Conservation (phyloP, 2,329 filamentous ascomycete genomes). For the Phialemonium atrogriseum region DNA sequence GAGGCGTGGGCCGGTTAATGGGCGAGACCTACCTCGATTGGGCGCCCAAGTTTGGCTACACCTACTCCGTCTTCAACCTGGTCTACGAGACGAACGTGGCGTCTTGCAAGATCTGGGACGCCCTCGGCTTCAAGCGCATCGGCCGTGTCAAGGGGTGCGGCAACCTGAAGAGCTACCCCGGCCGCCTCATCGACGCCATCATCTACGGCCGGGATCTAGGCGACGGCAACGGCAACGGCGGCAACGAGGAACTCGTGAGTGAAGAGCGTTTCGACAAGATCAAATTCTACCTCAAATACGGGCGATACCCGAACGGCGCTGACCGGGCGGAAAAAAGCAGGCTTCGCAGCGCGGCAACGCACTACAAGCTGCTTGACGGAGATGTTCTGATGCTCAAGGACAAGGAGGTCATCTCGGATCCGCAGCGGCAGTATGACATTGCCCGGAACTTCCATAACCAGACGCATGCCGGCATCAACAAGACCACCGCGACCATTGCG, state of each 20-base stretch:
- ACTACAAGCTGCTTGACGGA: constrained; percentile 75
- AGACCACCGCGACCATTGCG: constrained; percentile 89
- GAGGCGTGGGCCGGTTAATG: constrained; percentile 67
- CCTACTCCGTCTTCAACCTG: constrained; percentile 88
- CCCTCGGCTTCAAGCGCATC: constrained; percentile 85
- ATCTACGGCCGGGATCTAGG: constrained; percentile 64
- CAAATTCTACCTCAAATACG: constrained; percentile 90
- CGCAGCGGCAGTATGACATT: constrained; percentile 83
- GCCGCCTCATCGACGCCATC: constrained; percentile 64
- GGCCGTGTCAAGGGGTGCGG: constrained; percentile 70
- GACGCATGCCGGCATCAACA: constrained; percentile 91
- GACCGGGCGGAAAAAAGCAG: constrained; percentile 94
- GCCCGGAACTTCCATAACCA: constrained; percentile 65
- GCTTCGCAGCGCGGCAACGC: constrained; percentile 84
- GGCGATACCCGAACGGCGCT: constrained; percentile 85
- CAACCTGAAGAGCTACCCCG: constrained; percentile 60
- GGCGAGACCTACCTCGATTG: constrained; percentile 70
- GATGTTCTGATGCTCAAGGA: constrained; percentile 94
- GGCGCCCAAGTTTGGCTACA: constrained; percentile 75
- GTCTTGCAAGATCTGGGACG: constrained; percentile 86
- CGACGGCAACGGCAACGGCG: constrained; percentile 34
- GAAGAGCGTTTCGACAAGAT: constrained; percentile 99
- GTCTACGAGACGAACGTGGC: constrained; percentile 92
- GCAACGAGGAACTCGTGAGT: constrained; percentile 75
- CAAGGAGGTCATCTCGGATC: constrained; percentile 92